Base-by-base conservation (phyloP, 768 basidiomycete species). In the Tylopilus balloui region DNA sequence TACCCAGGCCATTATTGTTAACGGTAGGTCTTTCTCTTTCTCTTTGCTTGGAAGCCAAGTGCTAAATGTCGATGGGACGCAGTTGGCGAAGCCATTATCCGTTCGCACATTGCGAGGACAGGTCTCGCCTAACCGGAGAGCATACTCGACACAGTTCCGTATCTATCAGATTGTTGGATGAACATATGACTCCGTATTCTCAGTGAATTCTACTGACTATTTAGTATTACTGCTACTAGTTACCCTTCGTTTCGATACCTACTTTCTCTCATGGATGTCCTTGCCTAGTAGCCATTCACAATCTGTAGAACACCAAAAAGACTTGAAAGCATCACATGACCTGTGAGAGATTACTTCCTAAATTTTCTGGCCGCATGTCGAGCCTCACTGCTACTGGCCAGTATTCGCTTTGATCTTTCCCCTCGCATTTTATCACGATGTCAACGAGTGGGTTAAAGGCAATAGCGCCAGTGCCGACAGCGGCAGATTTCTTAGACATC, bases 401-500 rank as follows among this genome's bases (percentile, higher is more conserved):
- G n/a, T n/a, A n/a, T n/a, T n/a, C n/a, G n/a, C n/a, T n/a, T n/a
- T n/a, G n/a, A n/a, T n/a, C n/a, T n/a, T n/a, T n/a, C n/a, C n/a
- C n/a, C n/a, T 17, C 4, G 17, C 34, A 17, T 7, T 32, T 38
- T 32, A 43, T 50, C 59, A 66, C 65, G 45, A 81, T 81, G 79
- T 89, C 89, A 66, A 88, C 90, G 44, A 91, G 88, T 68, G 90
- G 92, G 48, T 78, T 98, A 60, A 97, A 97, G 74, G 86, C 88
- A 40, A 99, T 99, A 66, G 89, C 96, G 43, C 96, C 96, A n/a
- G 95, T 99, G 44, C 96, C 96, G 40, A 96, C 91, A 36, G 92
- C 95, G 56, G 74, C 83, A 14, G 95, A 97, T 71, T 97, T 98
- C 63, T 69, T 95, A 71, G 92, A 95, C 69, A 94, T 95, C 52